These are phyloP conservation scores for Larix kaempferi DNA, from an alignment of 75 land plant species.

Conservation along the genomic window DNA sequence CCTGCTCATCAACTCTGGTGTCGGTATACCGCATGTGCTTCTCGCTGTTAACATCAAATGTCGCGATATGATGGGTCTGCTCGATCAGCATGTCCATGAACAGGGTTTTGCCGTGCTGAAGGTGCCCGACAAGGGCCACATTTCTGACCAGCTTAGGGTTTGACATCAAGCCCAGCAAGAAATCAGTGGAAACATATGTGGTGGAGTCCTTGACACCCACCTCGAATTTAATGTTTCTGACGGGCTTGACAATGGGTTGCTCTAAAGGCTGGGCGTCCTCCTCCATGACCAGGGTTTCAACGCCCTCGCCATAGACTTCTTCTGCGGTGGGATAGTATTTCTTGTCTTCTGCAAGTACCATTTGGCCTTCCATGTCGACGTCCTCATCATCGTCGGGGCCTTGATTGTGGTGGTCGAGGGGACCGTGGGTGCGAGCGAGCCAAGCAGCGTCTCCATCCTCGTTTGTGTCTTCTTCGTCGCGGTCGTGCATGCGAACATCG, in stretches of 20 bases:
- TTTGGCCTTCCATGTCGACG: conserved; percentile 64
- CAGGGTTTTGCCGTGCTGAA: conserved; percentile 94
- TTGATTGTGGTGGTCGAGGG: conserved; percentile 5
- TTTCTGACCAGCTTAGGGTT: conserved; percentile 84
- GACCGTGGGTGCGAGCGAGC: conserved; percentile 10
- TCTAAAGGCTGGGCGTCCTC: conserved; percentile 96
- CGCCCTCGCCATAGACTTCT: conserved; percentile 96
- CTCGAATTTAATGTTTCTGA: conserved; percentile 75
- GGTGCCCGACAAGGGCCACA: conserved; percentile 87
- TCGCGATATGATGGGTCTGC: conserved; percentile 88
- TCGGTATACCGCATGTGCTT: conserved; percentile 95
- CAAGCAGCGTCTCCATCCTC: conserved; percentile 18
- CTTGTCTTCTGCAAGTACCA: conserved; percentile 97
- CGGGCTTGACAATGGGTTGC: conserved; percentile 91
- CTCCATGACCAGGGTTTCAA: conserved; percentile 98
- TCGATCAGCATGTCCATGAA: conserved; percentile 99
- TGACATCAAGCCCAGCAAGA: conserved; percentile 83
- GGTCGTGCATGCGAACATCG: conserved; percentile 28
- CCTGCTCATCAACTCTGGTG: conserved; percentile 97
- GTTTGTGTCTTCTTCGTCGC: neutral
- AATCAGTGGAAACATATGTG: conserved; percentile 88
- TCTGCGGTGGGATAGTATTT: conserved; percentile 98
- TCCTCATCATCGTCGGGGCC: conserved; percentile 39
- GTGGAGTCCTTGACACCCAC: conserved; percentile 73
- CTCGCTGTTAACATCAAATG: conserved; percentile 76